A percentile compares a stretch with the other conserved stretches of the same genome.
These are phyloP conservation scores for Arthrobotrys sphaeroides DNA, from an alignment of 2,329 filamentous ascomycete genomes.

Conservation along the genomic window DNA sequence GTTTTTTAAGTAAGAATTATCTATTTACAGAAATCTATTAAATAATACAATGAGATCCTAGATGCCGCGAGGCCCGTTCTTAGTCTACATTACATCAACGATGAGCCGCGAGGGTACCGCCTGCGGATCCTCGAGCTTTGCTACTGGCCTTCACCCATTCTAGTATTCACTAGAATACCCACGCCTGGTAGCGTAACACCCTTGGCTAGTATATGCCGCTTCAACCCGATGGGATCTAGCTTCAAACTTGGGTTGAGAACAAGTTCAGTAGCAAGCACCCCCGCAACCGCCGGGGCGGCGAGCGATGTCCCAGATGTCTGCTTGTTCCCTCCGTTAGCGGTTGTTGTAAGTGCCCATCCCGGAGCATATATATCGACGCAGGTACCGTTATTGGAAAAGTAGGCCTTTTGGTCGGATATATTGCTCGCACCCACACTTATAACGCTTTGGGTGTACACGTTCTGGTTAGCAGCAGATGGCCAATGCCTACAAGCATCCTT, in stretches of 20 bases:
- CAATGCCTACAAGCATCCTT: conserved; percentile 18
- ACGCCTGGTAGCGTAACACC: not conserved
- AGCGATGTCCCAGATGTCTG: conserved; percentile 7
- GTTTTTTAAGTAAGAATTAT: not conserved
- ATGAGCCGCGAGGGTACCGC: no score
- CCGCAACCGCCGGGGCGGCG: conserved; percentile 19
- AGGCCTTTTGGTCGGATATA: conserved; percentile 1
- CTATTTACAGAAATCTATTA: not conserved
- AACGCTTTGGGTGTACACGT: conserved; percentile 3
- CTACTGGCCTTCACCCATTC: not conserved
- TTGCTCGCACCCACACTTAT: conserved; percentile 16
- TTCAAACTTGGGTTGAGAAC: conserved; percentile 4
- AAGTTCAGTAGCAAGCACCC: conserved; percentile 17
- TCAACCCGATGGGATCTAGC: conserved; percentile 21
- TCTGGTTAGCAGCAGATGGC: conserved; percentile 14
- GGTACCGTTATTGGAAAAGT: conserved; percentile 16
- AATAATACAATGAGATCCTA: not conserved
- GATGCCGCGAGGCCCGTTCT: not conserved
- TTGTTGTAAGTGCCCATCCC: not conserved
- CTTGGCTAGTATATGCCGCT: conserved; percentile 10
- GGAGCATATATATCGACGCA: conserved; percentile 29
- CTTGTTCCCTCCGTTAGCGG: not conserved
- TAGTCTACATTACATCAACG: not conserved
- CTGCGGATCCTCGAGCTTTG: no score
- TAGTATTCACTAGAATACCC: conserved; percentile 20